A percentile compares a stretch with the other conserved stretches of the same genome.
Evolutionary conservation across 2,329 filamentous ascomycete genomes (phyloP).

Genomic region (Penicillium polonicum): DNA sequence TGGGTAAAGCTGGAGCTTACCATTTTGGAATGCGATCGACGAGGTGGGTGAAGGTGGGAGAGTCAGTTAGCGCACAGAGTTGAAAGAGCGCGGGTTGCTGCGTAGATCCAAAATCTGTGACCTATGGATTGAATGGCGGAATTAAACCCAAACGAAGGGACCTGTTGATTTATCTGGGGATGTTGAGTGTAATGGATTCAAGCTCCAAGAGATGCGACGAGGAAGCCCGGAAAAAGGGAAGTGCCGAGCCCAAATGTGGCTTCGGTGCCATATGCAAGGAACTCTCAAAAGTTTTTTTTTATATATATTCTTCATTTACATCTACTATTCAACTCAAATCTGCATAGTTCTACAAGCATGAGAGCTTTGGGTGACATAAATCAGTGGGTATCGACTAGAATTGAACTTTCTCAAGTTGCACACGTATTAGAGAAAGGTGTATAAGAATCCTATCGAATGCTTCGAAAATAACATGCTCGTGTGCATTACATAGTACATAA

Average conservation of each 20-base stretch:
- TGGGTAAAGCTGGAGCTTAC: conserved; percentile 12
- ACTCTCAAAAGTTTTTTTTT: background rate
- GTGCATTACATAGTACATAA: conserved; percentile 9
- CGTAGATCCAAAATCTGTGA: background rate
- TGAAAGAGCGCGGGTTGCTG: conserved; percentile 6
- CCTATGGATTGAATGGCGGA: background rate
- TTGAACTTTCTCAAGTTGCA: background rate
- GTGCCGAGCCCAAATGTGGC: conserved; percentile 15
- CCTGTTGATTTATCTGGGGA: conserved; percentile 8
- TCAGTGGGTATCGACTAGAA: background rate
- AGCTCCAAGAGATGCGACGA: conserved; percentile 27
- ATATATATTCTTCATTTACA: background rate
- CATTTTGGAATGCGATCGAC: conserved; percentile 22
- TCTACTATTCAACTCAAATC: background rate
- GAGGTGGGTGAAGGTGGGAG: conserved; percentile 27
- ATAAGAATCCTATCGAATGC: background rate
- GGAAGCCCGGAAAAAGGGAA: conserved; percentile 26
- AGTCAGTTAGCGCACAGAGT: conserved; percentile 3
- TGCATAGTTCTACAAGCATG: background rate
- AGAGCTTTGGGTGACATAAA: background rate
- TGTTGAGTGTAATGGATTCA: conserved; percentile 13
- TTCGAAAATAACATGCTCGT: background rate
- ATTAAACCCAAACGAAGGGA: conserved; percentile 1
- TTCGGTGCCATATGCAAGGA: background rate
- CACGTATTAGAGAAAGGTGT: background rate